Base-by-base conservation (phyloP, 106 monocot species). In the Ottelia alismoides region DNA sequence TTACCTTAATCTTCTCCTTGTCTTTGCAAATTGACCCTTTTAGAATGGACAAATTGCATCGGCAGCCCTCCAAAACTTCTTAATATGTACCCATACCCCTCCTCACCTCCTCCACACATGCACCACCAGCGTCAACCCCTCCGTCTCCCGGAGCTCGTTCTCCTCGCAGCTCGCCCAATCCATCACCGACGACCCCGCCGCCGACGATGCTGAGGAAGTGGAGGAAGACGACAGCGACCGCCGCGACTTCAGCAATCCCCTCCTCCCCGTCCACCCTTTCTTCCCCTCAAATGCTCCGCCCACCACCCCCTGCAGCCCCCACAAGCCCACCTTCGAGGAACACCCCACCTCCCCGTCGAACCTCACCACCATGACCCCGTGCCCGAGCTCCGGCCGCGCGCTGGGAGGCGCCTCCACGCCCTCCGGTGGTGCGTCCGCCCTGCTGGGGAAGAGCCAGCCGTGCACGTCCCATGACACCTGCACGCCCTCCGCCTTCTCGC, bases 151-250 rank as follows among this genome's bases (percentile, higher is more conserved):
- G 61, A 88, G 29, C 78, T 83, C 83, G 5, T 58, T 57, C 52
- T 93, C 93, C 68, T 88, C 93, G 7, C 55, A 52, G 68, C 87
- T 93, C 48, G 74, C 79, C 93, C 93, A 93, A 24, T 81, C 93
- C 84, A 84, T 62, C 63, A 93, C 80, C 46, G 84, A 64, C 61
- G 92, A 79, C 47, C 61, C 32, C 28, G 62, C 49, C 24, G 70
- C 72, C 16, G 84, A 56, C 22, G 62, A 52, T 14, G 56, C 27
- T 21, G 60, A 52, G n/a, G n/a, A n/a, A n/a, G n/a, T n/a, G 16
- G 68, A 74, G 24, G 85, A 72, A 45, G 82, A 82, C 10, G 74
- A 76, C 20, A 62, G 76, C 4, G 73, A 79, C n/a, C n/a, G n/a
- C 43, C 61, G 45, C 56, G 64, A 72, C 69, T 68, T 80, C 51